These are phyloP conservation scores for Urtica urens DNA, from an alignment of 306 rosid species.

Conservation along the genomic window DNA sequence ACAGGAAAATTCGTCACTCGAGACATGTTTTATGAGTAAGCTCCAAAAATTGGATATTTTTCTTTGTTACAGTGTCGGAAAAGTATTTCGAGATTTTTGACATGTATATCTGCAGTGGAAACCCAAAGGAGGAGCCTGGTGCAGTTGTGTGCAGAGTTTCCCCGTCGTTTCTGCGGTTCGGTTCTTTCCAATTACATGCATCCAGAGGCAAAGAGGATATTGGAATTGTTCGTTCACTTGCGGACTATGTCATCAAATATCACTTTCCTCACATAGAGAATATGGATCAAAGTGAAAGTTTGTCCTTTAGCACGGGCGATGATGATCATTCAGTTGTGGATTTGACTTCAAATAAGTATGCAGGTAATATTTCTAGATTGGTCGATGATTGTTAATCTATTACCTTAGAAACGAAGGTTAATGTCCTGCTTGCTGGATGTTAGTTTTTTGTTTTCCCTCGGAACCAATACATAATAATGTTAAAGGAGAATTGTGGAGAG, in stretches of 20 bases:
- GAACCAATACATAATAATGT: too few relatives aligned
- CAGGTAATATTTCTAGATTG: conserved; percentile 41
- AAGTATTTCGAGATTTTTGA: not conserved
- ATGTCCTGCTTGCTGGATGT: not conserved
- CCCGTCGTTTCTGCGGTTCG: conserved; percentile 85
- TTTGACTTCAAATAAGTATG: conserved; percentile 95
- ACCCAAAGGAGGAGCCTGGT: conserved; percentile 90
- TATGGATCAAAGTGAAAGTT: conserved; percentile 71
- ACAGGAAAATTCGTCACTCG: conserved; percentile 81
- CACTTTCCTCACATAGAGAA: conserved; percentile 88
- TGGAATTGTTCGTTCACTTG: conserved; percentile 57
- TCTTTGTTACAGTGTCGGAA: not conserved
- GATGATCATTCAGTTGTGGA: conserved; percentile 73
- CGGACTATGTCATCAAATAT: conserved; percentile 78
- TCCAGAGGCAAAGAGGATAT: conserved; percentile 72
- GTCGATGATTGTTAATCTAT: not conserved
- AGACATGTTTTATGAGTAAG: conserved; percentile 98
- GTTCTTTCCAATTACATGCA: conserved; percentile 91
- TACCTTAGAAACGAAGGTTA: not conserved
- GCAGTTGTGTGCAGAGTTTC: conserved; percentile 92
- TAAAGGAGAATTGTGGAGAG: too few relatives aligned
- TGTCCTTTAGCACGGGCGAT: conserved; percentile 74
- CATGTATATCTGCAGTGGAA: conserved; percentile 48
- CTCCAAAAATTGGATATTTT: conserved; percentile 4
- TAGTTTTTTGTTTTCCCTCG: not conserved